phyloP scores from a whole-genome alignment of 306 rosid species.

The Hippophae rhamnoides region DNA sequence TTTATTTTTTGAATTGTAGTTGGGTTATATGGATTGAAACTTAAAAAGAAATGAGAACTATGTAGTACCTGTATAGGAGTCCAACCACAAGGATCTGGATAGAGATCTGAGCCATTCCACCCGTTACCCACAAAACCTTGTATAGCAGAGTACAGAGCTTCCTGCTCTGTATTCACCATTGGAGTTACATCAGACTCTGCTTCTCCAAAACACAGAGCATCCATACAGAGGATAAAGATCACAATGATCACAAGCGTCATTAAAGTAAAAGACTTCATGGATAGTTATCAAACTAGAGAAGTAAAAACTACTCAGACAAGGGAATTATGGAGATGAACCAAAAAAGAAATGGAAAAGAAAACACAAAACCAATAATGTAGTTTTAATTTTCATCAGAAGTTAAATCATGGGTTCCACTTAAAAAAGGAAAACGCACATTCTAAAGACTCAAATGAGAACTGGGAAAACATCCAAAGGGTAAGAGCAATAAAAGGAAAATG shows the following conservation, averaged over 20 bases:
- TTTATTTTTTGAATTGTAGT: neutral
- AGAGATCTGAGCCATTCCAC: constrained; percentile 97
- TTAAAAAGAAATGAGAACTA: neutral
- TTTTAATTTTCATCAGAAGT: constrained; percentile 15
- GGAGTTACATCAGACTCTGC: constrained; percentile 42
- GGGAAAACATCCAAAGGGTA: constrained; percentile 28
- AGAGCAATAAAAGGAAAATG: constrained; percentile 11
- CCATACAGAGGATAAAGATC: constrained; percentile 26
- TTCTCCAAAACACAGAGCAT: constrained; percentile 41
- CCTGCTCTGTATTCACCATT: constrained; percentile 66
- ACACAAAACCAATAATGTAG: constrained; percentile 7
- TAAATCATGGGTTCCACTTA: constrained; percentile 17
- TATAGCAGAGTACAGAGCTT: constrained; percentile 59
- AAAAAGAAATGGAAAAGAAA: constrained; percentile 14
- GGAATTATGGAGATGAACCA: neutral
- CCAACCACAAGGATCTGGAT: constrained; percentile 99
- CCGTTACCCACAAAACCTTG: constrained; percentile 91
- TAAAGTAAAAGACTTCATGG: constrained; percentile 27
- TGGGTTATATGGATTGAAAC: neutral
- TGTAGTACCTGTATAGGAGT: constrained; percentile 78
- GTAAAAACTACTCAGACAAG: neutral
- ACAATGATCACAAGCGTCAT: constrained; percentile 15
- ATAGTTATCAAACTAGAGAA: constrained; percentile 12
- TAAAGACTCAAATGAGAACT: constrained; percentile 20
- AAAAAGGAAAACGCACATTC: constrained; percentile 5